Conservation (phyloP, 108 stramenopile species). For the Cyclotella cryptica region DNA sequence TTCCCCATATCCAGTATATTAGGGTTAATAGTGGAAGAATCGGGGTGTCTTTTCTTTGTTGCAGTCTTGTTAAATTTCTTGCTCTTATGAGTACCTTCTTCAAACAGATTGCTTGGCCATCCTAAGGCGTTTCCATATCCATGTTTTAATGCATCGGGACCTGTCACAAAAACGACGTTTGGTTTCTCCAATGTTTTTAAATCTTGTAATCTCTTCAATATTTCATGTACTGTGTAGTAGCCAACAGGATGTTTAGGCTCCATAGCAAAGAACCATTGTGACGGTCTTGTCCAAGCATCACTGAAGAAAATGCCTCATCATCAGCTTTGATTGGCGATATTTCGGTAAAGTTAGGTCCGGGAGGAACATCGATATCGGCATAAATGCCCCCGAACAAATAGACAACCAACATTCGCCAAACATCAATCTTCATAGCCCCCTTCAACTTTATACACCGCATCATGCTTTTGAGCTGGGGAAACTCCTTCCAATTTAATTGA, state of each 20-base stretch:
- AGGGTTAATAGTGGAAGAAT: not conserved
- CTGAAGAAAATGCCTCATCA: conserved; percentile 30
- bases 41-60: conserved; percentile 11
- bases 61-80: conserved; percentile 18
- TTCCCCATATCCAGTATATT: conserved; percentile 3
- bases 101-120: conserved; percentile 12
- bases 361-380: conserved; percentile 38
- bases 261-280: conserved; percentile 60
- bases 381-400: conserved; percentile 50
- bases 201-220: conserved; percentile 38
- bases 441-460: conserved; percentile 47
- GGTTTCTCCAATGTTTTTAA: conserved; percentile 35
- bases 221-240: conserved; percentile 39
- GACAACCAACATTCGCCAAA: conserved; percentile 49
- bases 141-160: conserved; percentile 51
- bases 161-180: conserved; percentile 48
- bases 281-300: conserved; percentile 45
- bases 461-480: conserved; percentile 45
- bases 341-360: conserved; percentile 16
- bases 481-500: conserved; percentile 43
- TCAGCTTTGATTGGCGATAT: conserved; percentile 16
- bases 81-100: conserved; percentile 15
- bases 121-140: conserved; percentile 22
- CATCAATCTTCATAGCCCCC: conserved; percentile 53
- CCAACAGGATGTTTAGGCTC: conserved; percentile 41